A percentile compares a stretch with the other conserved stretches of the same genome.
phyloP scores from a whole-genome alignment of 345 rosid species.

The Nephelium lappaceum region DNA sequence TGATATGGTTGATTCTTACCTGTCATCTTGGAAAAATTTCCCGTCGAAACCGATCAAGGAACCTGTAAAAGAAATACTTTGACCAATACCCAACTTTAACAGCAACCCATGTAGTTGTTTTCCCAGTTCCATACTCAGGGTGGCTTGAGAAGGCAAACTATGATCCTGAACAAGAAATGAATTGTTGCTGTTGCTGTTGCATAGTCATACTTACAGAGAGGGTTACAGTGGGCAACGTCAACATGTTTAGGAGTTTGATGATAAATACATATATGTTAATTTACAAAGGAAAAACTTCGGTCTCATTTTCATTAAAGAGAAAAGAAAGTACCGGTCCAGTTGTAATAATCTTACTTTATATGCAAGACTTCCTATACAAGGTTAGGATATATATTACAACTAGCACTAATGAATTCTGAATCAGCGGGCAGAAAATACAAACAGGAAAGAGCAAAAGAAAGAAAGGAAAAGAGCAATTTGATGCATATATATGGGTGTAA shows the following conservation, averaged over 20 bases:
- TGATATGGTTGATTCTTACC: too few species aligned
- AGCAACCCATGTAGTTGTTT: slow-evolving; percentile 66
- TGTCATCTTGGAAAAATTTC: slow-evolving; percentile 11
- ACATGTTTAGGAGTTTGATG: slow-evolving; percentile 7
- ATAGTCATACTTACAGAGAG: slow-evolving; percentile 45
- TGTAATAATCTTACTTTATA: neutral
- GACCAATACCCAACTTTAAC: slow-evolving; percentile 47
- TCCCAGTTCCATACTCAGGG: slow-evolving; percentile 52
- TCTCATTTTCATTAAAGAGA: neutral
- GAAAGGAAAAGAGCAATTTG: neutral
- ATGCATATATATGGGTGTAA: neutral
- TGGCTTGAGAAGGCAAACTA: slow-evolving; percentile 52
- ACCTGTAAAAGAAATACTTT: slow-evolving; percentile 36
- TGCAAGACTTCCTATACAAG: neutral
- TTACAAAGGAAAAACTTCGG: neutral
- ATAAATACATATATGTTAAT: too few species aligned
- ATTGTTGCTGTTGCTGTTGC: too few species aligned
- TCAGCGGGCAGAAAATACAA: neutral
- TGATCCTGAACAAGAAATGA: slow-evolving; percentile 32
- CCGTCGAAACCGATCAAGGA: slow-evolving; percentile 63
- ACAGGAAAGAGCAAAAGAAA: neutral
- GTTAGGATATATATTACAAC: neutral
- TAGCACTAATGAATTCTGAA: slow-evolving; percentile 8
- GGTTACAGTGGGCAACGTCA: slow-evolving; percentile 33
- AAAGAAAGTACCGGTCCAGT: neutral